A percentile compares a stretch with the other conserved stretches of the same genome.
Evolutionary conservation across 2,329 filamentous ascomycete species (phyloP).

Genomic region (Stagonosporopsis rhizophila): DNA sequence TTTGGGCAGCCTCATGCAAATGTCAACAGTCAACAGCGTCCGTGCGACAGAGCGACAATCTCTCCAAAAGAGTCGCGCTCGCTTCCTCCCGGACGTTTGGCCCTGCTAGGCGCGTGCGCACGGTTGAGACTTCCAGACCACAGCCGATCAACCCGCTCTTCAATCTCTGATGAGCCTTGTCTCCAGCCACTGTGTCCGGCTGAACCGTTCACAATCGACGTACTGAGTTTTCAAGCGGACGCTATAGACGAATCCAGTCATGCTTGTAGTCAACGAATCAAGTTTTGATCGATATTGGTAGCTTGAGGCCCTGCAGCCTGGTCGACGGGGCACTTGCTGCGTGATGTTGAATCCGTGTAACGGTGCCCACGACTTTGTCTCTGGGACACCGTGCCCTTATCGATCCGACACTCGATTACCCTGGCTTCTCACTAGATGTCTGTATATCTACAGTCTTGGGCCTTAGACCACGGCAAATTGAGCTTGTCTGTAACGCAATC

Average conservation of each 20-base stretch:
- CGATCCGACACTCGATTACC: background rate
- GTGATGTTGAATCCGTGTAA: slow-evolving; percentile 1
- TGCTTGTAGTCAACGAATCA: background rate
- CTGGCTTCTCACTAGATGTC: background rate
- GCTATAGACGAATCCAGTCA: background rate
- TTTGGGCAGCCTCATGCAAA: slow-evolving; percentile 37
- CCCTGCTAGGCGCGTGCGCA: slow-evolving; percentile 44
- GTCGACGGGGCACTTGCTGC: background rate
- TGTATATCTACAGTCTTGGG: background rate
- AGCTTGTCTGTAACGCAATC: background rate
- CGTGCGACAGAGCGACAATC: slow-evolving; percentile 46
- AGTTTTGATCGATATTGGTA: background rate
- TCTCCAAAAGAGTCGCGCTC: slow-evolving; percentile 41
- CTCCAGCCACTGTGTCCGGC: slow-evolving; percentile 34
- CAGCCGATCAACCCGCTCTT: slow-evolving; percentile 25
- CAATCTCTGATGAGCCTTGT: slow-evolving; percentile 22
- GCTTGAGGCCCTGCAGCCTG: background rate
- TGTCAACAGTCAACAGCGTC: slow-evolving; percentile 37
- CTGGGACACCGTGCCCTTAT: background rate
- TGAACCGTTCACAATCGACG: slow-evolving; percentile 23
- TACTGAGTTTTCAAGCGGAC: slow-evolving; percentile 19
- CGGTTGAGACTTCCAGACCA: slow-evolving; percentile 33
- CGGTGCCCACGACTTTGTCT: background rate
- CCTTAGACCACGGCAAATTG: background rate
- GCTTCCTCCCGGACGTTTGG: slow-evolving; percentile 51